These are phyloP conservation scores for Solanum bulbocastanum DNA, from an alignment of 257 asterid species.

Conservation along the genomic window DNA sequence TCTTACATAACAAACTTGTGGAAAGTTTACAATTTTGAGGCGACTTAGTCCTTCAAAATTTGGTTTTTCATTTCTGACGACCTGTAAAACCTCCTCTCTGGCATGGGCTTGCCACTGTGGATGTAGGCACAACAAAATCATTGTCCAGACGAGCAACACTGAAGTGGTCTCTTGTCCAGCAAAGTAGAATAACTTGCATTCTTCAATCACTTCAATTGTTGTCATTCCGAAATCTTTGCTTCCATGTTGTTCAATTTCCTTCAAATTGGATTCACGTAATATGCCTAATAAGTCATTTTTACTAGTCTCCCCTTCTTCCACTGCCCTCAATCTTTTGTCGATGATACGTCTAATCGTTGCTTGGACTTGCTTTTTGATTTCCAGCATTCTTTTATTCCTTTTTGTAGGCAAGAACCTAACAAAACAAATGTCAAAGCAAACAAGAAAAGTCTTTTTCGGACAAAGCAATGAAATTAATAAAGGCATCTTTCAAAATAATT, in stretches of 20 bases:
- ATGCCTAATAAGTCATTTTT: constrained; percentile 4
- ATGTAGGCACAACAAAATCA: constrained; percentile 19
- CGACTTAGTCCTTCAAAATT: constrained; percentile 12
- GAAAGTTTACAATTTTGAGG: constrained; percentile 14
- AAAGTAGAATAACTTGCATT: constrained; percentile 40
- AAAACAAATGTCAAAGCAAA: neutral
- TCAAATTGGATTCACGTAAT: constrained; percentile 6
- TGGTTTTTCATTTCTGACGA: constrained; percentile 15
- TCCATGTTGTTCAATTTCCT: constrained; percentile 1
- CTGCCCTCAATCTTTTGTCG: constrained; percentile 16
- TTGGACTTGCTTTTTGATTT: neutral
- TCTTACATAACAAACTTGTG: neutral
- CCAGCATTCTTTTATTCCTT: constrained; percentile 14
- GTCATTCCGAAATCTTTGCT: constrained; percentile 4
- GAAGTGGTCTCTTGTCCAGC: constrained; percentile 58
- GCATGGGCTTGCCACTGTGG: constrained; percentile 26
- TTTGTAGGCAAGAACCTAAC: constrained; percentile 34
- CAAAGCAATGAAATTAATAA: too few species aligned
- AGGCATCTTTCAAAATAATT: too few species aligned
- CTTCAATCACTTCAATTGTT: constrained; percentile 16
- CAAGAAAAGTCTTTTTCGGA: neutral
- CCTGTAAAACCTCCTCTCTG: constrained; percentile 21
- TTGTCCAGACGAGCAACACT: constrained; percentile 36
- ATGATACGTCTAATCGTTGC: constrained; percentile 12
- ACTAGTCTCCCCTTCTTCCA: constrained; percentile 1